These are phyloP conservation scores for Rubroshorea leprosula DNA, from an alignment of 345 rosid genomes.

Conservation along the genomic window DNA sequence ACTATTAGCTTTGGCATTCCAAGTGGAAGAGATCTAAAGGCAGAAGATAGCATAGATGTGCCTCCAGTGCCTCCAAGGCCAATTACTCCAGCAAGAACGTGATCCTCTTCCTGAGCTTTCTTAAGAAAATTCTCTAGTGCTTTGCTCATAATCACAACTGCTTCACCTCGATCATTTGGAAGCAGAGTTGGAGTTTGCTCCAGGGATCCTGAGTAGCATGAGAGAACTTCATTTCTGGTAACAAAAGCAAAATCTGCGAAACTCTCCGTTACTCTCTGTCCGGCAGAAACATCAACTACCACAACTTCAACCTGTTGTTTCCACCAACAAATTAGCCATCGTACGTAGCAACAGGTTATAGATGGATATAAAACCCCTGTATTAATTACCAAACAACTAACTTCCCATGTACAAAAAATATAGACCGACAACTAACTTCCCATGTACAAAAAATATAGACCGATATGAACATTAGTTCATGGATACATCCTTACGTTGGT, in stretches of 20 bases:
- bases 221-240: constrained; percentile 48
- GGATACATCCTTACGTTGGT: constrained; percentile 46
- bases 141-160: constrained; percentile 61
- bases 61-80: constrained; percentile 93
- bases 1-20: constrained; percentile 79
- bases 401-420: too few relatives aligned
- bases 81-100: constrained; percentile 56
- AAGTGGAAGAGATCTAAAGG: constrained; percentile 64
- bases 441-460: too few relatives aligned
- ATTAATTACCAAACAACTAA: too few relatives aligned
- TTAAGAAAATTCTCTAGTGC: constrained; percentile 50
- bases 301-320: constrained; percentile 49
- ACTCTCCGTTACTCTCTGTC: constrained; percentile 27
- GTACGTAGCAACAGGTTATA: too few relatives aligned
- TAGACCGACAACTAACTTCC: too few relatives aligned
- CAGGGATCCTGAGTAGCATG: constrained; percentile 26
- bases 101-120: constrained; percentile 26
- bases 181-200: constrained; percentile 22
- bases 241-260: constrained; percentile 42
- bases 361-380: too few relatives aligned
- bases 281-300: constrained; percentile 72
- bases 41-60: constrained; percentile 63
- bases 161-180: constrained; percentile 63
- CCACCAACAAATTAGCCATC: neutral
- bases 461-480: neutral